These are phyloP conservation scores for Lentinula raphanica DNA, from an alignment of 768 basidiomycete genomes.

Conservation along the genomic window DNA sequence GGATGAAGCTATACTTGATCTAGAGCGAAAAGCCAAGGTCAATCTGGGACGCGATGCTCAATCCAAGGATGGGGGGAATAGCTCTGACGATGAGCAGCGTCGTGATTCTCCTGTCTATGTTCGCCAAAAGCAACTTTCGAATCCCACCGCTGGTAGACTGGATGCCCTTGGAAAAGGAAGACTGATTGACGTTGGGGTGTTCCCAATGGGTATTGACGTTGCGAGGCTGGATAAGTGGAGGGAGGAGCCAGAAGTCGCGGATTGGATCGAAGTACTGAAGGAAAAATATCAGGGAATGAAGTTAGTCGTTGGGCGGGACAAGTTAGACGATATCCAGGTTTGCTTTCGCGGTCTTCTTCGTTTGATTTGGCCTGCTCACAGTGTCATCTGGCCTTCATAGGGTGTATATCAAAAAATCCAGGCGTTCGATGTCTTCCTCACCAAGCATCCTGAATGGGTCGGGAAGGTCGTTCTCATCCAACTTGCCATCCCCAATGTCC, in stretches of 20 bases:
- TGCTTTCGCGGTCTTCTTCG: conserved; percentile 4
- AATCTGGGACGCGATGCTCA: background rate
- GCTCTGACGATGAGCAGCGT: background rate
- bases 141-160: background rate
- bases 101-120: background rate
- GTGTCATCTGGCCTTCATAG: conserved; percentile 17
- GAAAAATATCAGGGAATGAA: conserved; percentile 85
- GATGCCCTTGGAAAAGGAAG: conserved; percentile 35
- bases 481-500: conserved; percentile 41
- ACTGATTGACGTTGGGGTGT: conserved; percentile 84
- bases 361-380: background rate
- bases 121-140: background rate
- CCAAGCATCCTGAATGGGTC: conserved; percentile 73
- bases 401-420: conserved; percentile 80
- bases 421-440: conserved; percentile 79
- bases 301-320: conserved; percentile 83
- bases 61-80: background rate
- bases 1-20: conserved; percentile 10
- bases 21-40: conserved; percentile 22
- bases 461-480: conserved; percentile 83
- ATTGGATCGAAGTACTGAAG: conserved; percentile 76
- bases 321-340: conserved; percentile 80
- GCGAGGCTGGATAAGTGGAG: conserved; percentile 58
- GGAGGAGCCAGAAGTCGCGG: conserved; percentile 71
- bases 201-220: conserved; percentile 89